phyloP scores from a whole-genome alignment of 164 flowering plant species.

The Euptelea pleiosperma region DNA sequence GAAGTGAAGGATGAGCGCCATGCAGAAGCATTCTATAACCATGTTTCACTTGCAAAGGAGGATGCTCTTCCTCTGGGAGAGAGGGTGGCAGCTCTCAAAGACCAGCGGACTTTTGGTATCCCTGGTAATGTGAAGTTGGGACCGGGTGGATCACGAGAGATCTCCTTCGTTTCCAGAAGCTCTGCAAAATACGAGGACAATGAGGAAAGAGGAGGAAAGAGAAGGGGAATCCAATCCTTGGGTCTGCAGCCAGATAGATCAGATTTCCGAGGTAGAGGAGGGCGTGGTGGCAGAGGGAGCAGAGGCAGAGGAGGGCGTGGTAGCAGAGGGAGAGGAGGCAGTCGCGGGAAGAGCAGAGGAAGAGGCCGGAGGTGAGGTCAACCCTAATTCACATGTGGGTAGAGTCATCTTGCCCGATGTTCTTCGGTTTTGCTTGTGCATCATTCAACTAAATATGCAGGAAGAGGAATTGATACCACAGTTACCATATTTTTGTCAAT shows the following conservation, averaged over 20 bases:
- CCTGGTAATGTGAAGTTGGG: conserved; percentile 56
- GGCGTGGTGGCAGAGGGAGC: conserved; percentile 27
- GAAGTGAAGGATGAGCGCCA: conserved; percentile 92
- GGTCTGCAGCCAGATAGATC: conserved; percentile 53
- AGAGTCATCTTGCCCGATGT: too few relatives aligned
- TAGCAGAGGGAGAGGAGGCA: conserved; percentile 28
- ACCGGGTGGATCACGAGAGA: conserved; percentile 88
- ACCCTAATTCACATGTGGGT: neutral
- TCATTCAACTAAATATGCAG: too few relatives aligned
- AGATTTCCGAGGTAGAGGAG: conserved; percentile 39
- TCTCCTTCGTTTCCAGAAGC: conserved; percentile 61
- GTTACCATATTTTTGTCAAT: too few relatives aligned
- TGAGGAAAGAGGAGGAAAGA: conserved; percentile 47
- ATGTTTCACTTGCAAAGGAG: conserved; percentile 63
- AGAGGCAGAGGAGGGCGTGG: conserved; percentile 38
- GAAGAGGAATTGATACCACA: too few relatives aligned
- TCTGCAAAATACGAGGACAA: conserved; percentile 58
- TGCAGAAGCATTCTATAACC: conserved; percentile 72
- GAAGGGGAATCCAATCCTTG: conserved; percentile 76
- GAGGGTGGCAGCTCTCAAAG: conserved; percentile 53
- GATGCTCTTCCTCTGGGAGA: conserved; percentile 83
- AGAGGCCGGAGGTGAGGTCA: conserved; percentile 21
- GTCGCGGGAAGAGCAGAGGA: conserved; percentile 24
- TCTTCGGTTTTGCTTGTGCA: too few relatives aligned
- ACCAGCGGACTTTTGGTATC: conserved; percentile 19